Conservation (phyloP, 2,329 filamentous ascomycete genomes). For the Trematosphaeria pertusa region DNA sequence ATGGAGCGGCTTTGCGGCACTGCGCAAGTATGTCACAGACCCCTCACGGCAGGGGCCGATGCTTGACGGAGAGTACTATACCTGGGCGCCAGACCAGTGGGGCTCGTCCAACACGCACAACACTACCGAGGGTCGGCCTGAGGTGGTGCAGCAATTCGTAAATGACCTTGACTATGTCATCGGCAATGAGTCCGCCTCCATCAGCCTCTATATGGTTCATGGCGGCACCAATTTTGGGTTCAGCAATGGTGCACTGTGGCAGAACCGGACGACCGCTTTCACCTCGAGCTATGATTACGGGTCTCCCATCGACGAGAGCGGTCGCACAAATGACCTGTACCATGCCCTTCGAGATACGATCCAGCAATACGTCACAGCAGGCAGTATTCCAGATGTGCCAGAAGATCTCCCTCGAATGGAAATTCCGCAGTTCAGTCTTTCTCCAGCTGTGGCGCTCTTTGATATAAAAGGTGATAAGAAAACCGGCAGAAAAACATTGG, state of each 20-base stretch:
- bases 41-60: conserved; percentile 53
- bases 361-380: conserved; percentile 44
- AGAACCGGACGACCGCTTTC: conserved; percentile 49
- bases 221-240: conserved; percentile 61
- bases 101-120: conserved; percentile 49
- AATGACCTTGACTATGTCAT: conserved; percentile 33
- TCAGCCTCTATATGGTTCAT: conserved; percentile 62
- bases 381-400: conserved; percentile 50
- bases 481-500: no score
- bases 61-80: conserved; percentile 60
- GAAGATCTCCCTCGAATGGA: conserved; percentile 39
- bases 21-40: conserved; percentile 54
- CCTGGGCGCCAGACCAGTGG: conserved; percentile 55
- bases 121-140: conserved; percentile 30
- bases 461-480: no score
- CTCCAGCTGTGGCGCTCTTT: conserved; percentile 45
- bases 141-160: conserved; percentile 22
- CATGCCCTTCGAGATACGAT: conserved; percentile 51
- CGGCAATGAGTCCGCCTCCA: conserved; percentile 41
- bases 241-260: conserved; percentile 56
- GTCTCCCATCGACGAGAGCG: conserved; percentile 59
- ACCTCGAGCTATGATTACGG: conserved; percentile 61
- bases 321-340: conserved; percentile 56
- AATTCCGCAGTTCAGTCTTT: conserved; percentile 48
- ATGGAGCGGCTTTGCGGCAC: conserved; percentile 48